These are phyloP conservation scores for Aspergillus sparsus DNA, from an alignment of 495 filamentous ascomycete genomes.

Conservation along the genomic window DNA sequence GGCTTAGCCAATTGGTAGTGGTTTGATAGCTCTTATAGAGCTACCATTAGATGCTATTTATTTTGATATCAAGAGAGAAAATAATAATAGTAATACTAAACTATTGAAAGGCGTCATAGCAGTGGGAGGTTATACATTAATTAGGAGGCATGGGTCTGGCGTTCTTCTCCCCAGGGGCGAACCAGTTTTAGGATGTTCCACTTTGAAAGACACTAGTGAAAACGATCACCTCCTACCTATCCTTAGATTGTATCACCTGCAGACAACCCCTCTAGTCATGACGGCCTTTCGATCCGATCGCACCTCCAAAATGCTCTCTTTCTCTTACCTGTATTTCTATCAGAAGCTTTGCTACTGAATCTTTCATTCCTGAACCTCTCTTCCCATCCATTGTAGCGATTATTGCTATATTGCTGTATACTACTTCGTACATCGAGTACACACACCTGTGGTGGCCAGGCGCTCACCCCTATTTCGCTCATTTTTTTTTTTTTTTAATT, in stretches of 20 bases:
- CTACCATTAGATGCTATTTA: too few species aligned
- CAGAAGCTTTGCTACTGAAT: neutral
- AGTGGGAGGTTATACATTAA: neutral
- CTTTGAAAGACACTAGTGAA: neutral
- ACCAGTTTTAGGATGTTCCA: conserved; percentile 3
- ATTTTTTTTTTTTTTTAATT: too few species aligned
- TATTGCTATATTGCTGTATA: neutral
- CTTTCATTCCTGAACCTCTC: neutral
- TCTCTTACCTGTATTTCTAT: conserved; percentile 6
- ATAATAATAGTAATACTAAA: too few species aligned
- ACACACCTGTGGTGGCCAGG: too few species aligned
- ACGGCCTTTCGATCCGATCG: neutral
- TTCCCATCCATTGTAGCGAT: neutral
- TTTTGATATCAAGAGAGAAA: too few species aligned
- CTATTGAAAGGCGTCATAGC: too few species aligned
- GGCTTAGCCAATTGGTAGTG: neutral
- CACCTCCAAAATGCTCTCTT: conserved; percentile 13
- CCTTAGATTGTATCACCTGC: neutral
- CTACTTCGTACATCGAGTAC: too few species aligned
- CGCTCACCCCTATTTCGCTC: too few species aligned
- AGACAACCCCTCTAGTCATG: conserved; percentile 1
- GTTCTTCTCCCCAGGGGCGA: neutral
- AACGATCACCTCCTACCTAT: neutral
- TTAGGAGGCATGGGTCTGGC: conserved; percentile 3
- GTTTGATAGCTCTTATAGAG: neutral